Percentiles rank a stretch among this genome's conserved stretches.
phyloP scores from a whole-genome alignment of 345 rosid species.

The Gossypium turneri region DNA sequence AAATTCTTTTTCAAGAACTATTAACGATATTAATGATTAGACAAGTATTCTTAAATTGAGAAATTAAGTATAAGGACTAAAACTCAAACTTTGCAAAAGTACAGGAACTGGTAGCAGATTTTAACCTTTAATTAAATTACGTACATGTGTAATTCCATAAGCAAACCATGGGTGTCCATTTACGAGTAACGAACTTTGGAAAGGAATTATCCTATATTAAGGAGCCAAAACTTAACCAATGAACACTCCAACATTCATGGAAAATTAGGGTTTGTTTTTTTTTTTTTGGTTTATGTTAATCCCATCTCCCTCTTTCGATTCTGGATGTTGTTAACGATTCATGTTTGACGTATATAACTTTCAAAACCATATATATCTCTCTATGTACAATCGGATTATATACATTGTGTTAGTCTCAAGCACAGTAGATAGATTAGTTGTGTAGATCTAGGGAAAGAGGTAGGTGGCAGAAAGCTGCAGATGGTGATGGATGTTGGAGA shows the following conservation, averaged over 20 bases:
- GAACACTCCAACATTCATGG: not conserved
- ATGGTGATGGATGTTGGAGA: constrained; percentile 38
- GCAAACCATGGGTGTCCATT: not conserved
- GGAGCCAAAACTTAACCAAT: not conserved
- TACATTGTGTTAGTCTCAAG: not conserved
- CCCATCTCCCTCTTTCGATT: not conserved
- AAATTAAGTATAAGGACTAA: no score
- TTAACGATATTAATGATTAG: no score
- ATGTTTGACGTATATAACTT: not conserved
- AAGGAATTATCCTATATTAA: not conserved
- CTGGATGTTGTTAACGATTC: not conserved
- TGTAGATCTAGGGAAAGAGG: not conserved
- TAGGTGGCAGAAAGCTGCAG: not conserved
- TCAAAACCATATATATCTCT: no score
- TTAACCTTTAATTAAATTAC: not conserved
- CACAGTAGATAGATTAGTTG: not conserved
- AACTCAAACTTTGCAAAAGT: no score
- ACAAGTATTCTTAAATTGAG: no score
- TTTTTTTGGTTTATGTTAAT: no score
- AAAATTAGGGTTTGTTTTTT: not conserved
- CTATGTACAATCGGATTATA: not conserved
- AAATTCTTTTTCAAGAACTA: no score
- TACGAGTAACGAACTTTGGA: not conserved
- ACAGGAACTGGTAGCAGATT: no score
- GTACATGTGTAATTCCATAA: not conserved